Conservation (phyloP, 495 filamentous ascomycete species). For the Hypoxylon lenormandii region DNA sequence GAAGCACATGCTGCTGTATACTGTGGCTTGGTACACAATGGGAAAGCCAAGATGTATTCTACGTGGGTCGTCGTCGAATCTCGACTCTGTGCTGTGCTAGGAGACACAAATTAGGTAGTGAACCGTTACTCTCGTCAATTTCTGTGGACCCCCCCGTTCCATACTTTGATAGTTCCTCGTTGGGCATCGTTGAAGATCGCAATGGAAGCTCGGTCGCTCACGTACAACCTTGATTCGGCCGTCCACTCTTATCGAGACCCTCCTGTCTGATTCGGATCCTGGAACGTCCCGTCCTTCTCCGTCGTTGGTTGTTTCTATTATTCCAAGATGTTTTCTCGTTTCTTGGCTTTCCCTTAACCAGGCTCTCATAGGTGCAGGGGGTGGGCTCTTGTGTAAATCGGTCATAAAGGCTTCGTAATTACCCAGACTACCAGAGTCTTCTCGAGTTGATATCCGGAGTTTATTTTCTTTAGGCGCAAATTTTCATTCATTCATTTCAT, state of each 20-base stretch:
- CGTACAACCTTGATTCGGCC: constrained; percentile 24
- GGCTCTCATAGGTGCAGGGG: background rate
- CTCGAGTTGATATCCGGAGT: constrained; percentile 25
- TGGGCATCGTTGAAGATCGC: constrained; percentile 45
- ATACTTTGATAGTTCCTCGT: constrained; percentile 18
- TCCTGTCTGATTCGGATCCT: constrained; percentile 37
- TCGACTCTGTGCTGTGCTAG: background rate
- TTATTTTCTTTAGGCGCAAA: constrained; percentile 28
- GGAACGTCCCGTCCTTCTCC: constrained; percentile 19
- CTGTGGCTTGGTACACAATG: background rate
- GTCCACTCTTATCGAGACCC: constrained; percentile 32
- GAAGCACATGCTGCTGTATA: background rate
- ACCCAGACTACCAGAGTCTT: constrained; percentile 8
- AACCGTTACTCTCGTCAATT: constrained; percentile 7
- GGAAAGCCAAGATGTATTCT: background rate
- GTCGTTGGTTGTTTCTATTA: constrained; percentile 42
- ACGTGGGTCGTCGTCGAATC: constrained; percentile 15
- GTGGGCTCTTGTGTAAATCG: constrained; percentile 36
- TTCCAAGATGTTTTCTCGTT: constrained; percentile 34
- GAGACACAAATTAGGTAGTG: constrained; percentile 8
- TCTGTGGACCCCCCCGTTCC: constrained; percentile 29
- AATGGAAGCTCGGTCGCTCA: constrained; percentile 42
- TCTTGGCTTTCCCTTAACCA: constrained; percentile 41
- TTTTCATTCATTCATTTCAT: constrained; percentile 42
- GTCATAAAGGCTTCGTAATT: constrained; percentile 46